Percentiles rank a stretch among this genome's conserved stretches.
phyloP scores from a whole-genome alignment of 176 grass and related monocot species.

The sorghum (Sorghum bicolor) region Sorghum_bicolor_NCBIv3 NC_012879.2:5342001-5342500 shows the following conservation, averaged over 20 bases:
- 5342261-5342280: conserved; percentile 42
- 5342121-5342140: conserved; percentile 68
- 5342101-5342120: conserved; percentile 46
- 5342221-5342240: conserved; percentile 34
- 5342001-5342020: conserved; percentile 36
- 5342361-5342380: conserved; percentile 61
- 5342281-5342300: conserved; percentile 56
- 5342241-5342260: conserved; percentile 11
- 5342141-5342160: conserved; percentile 52
- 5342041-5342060: conserved; percentile 57
- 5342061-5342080: conserved; percentile 64
- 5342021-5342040: conserved; percentile 49
- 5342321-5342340: conserved; percentile 35
- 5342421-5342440: conserved; percentile 44
- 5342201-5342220: conserved; percentile 27
- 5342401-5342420: conserved; percentile 72
- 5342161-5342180: conserved; percentile 54
- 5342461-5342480: conserved; percentile 65
- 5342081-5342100: conserved; percentile 27
- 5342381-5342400: conserved; percentile 55
- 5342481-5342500: conserved; percentile 40
- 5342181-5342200: conserved; percentile 60
- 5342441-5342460: conserved; percentile 48
- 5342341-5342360: conserved; percentile 27
- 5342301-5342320: conserved; percentile 50